phyloP scores from a whole-genome alignment of 2,329 filamentous ascomycete genomes.

The Epichloe sylvatica region DNA sequence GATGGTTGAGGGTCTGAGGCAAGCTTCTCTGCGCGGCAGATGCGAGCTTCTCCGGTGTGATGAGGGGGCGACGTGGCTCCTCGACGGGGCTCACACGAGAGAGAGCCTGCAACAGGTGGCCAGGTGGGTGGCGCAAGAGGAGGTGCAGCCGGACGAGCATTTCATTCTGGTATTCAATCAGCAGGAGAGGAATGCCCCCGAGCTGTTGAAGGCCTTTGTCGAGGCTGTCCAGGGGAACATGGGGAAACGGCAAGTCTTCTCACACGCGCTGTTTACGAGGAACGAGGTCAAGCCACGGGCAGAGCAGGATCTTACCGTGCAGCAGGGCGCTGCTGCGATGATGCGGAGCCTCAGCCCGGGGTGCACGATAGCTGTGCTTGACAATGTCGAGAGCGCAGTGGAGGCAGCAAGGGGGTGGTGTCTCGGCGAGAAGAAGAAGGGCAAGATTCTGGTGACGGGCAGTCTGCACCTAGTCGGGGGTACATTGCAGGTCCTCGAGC shows the following conservation, averaged over 20 bases:
- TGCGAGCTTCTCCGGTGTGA: conserved; percentile 52
- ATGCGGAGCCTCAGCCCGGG: conserved; percentile 44
- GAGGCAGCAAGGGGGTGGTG: conserved; percentile 33
- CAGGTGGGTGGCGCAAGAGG: conserved; percentile 54
- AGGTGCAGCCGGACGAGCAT: conserved; percentile 16
- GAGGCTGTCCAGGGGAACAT: conserved; percentile 31
- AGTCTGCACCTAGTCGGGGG: conserved; percentile 77
- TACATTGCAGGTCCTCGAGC: conserved; percentile 56
- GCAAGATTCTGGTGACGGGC: conserved; percentile 58
- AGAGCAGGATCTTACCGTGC: conserved; percentile 39
- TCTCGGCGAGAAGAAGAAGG: conserved; percentile 16
- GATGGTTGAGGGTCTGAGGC: conserved; percentile 51
- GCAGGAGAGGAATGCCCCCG: conserved; percentile 62
- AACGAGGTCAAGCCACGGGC: conserved; percentile 37
- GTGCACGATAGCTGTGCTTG: conserved; percentile 34
- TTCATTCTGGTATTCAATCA: conserved; percentile 78
- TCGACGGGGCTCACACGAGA: conserved; percentile 78
- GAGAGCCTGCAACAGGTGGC: conserved; percentile 69
- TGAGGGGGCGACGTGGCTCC: conserved; percentile 52
- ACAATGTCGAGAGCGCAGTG: conserved; percentile 62
- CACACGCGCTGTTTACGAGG: conserved; percentile 65
- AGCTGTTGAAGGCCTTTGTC: conserved; percentile 51
- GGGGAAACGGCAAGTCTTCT: conserved; percentile 38
- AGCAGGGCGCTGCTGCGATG: conserved; percentile 47
- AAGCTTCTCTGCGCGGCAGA: conserved; percentile 57